Evolutionary conservation across 2,329 filamentous ascomycete species (phyloP).

Genomic region (Colletotrichum incanum): DNA sequence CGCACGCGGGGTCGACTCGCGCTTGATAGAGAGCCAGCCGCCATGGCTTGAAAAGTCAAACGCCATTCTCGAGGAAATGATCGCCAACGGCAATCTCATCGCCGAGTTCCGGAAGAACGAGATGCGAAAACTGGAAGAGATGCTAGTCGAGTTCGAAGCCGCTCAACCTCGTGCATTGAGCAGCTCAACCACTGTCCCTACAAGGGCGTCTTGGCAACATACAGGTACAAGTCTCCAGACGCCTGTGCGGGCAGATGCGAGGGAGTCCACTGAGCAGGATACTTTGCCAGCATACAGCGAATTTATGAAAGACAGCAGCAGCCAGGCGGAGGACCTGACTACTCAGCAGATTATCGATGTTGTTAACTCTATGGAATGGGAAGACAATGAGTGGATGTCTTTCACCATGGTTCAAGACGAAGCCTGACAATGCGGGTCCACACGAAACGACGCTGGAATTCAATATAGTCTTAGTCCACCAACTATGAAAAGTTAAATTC

Average conservation of each 20-base stretch:
- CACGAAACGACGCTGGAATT: no score
- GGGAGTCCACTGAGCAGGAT: background rate
- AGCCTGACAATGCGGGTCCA: background rate
- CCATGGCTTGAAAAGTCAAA: constrained; percentile 60
- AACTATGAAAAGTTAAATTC: background rate
- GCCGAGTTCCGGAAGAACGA: constrained; percentile 62
- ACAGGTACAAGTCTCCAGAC: background rate
- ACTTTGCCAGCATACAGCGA: background rate
- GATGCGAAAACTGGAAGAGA: constrained; percentile 61
- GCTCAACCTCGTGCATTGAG: background rate
- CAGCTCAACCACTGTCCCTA: background rate
- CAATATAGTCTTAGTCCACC: background rate
- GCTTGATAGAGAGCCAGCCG: constrained; percentile 53
- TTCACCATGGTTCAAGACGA: constrained; percentile 29
- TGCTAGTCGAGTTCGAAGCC: constrained; percentile 47
- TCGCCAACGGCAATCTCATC: constrained; percentile 61
- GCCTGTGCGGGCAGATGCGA: background rate
- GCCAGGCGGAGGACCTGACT: constrained; percentile 36
- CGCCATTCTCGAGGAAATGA: constrained; percentile 63
- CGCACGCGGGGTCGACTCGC: constrained; percentile 53
- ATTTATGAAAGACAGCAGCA: constrained; percentile 20
- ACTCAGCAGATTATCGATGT: constrained; percentile 38
- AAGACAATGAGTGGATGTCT: constrained; percentile 39
- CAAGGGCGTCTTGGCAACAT: constrained; percentile 9
- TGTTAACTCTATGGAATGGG: constrained; percentile 37